Evolutionary conservation across 164 flowering plant species (phyloP).

Genomic region (Hamamelis virginiana): DNA sequence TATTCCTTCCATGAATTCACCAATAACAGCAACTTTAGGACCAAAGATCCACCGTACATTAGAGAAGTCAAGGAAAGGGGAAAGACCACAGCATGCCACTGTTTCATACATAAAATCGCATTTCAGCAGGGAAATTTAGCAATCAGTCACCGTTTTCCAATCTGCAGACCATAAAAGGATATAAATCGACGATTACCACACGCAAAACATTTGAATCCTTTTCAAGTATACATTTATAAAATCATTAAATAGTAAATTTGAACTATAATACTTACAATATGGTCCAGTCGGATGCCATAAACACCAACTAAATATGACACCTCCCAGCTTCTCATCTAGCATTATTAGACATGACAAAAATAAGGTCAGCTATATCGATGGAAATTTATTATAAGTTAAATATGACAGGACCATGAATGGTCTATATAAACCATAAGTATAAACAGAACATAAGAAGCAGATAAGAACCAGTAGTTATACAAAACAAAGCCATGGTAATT

Average conservation of each 20-base stretch:
- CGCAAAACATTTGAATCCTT: slow-evolving; percentile 10
- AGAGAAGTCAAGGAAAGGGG: slow-evolving; percentile 81
- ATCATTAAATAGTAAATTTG: not conserved
- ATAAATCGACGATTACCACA: slow-evolving; percentile 22
- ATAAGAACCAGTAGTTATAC: too few species aligned
- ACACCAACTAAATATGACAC: slow-evolving; percentile 34
- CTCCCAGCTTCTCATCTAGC: slow-evolving; percentile 45
- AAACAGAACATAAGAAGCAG: not conserved
- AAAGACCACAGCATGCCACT: slow-evolving; percentile 84
- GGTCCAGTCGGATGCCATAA: slow-evolving; percentile 77
- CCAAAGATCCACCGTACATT: slow-evolving; percentile 73
- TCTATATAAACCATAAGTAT: not conserved
- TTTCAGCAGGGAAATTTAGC: slow-evolving; percentile 42
- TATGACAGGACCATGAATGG: not conserved
- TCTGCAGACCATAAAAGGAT: slow-evolving; percentile 45
- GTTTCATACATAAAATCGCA: slow-evolving; percentile 71
- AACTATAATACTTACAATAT: slow-evolving; percentile 45
- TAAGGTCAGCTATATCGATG: slow-evolving; percentile 6
- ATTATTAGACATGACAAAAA: slow-evolving; percentile 9
- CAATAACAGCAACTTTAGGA: slow-evolving; percentile 38
- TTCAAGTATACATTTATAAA: not conserved
- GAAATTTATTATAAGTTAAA: not conserved
- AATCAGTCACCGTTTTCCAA: slow-evolving; percentile 37
- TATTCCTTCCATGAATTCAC: slow-evolving; percentile 44
- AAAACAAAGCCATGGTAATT: too few species aligned